Evolutionary conservation across 805 yeast species (phyloP).

Genomic region (Candida pini): DNA sequence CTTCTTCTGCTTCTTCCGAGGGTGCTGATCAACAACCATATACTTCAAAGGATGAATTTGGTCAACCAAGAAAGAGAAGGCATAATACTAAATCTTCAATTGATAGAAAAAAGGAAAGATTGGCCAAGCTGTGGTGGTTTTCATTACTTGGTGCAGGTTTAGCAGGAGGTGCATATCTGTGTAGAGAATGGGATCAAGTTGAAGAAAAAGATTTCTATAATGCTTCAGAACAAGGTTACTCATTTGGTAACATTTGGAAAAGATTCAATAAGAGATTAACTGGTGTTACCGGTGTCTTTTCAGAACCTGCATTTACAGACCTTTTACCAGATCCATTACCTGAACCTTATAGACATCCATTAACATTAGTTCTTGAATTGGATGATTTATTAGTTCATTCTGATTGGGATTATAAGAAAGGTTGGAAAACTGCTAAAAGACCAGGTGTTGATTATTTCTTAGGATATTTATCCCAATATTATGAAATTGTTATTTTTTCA

Average conservation of each 20-base stretch:
- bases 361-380: slow-evolving; percentile 81
- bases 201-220: slow-evolving; percentile 47
- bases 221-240: slow-evolving; percentile 61
- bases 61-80: slow-evolving; percentile 37
- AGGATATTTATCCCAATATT: slow-evolving; percentile 90
- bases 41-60: slow-evolving; percentile 25
- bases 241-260: slow-evolving; percentile 57
- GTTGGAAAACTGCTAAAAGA: slow-evolving; percentile 99
- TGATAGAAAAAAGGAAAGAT: slow-evolving; percentile 76
- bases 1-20: slow-evolving; percentile 10
- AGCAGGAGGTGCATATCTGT: slow-evolving; percentile 58
- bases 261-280: slow-evolving; percentile 69
- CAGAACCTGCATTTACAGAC: slow-evolving; percentile 91
- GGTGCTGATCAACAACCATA: slow-evolving; percentile 2
- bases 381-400: slow-evolving; percentile 90
- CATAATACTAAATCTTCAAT: slow-evolving; percentile 60
- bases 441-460: slow-evolving; percentile 97
- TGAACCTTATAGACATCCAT: slow-evolving; percentile 86
- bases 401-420: slow-evolving; percentile 84
- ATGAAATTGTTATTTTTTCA: slow-evolving; percentile 89
- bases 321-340: slow-evolving; percentile 89
- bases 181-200: slow-evolving; percentile 80
- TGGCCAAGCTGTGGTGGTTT: slow-evolving; percentile 69
- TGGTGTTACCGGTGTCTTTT: slow-evolving; percentile 74
- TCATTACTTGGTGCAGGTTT: slow-evolving; percentile 46